Conservation (phyloP, 1,139 yeast species). For the Chernovozyma aurita region DNA sequence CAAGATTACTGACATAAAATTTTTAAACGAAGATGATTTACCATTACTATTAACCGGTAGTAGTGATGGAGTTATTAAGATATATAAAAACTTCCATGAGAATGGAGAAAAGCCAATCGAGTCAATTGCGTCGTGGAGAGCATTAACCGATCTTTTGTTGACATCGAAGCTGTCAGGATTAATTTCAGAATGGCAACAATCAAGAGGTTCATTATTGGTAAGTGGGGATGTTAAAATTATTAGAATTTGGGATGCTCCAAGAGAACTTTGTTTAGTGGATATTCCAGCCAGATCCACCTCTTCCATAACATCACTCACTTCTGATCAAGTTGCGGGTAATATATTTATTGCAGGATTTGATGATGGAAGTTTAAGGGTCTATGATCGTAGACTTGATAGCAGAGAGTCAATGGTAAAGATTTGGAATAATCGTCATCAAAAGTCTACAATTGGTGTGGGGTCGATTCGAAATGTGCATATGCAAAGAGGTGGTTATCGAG, state of each 20-base stretch:
- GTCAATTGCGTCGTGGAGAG: conserved; percentile 83
- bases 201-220: conserved; percentile 83
- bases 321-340: conserved; percentile 96
- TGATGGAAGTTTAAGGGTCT: conserved; percentile 87
- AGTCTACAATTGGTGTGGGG: conserved; percentile 28
- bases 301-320: conserved; percentile 83
- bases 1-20: conserved; percentile 78
- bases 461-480: conserved; percentile 80
- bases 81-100: conserved; percentile 73
- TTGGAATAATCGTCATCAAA: conserved; percentile 45
- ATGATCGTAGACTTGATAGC: conserved; percentile 82
- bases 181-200: conserved; percentile 95
- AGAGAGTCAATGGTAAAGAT: conserved; percentile 81
- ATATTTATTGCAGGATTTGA: conserved; percentile 88
- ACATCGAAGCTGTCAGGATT: conserved; percentile 83
- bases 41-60: conserved; percentile 86
- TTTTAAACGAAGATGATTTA: conserved; percentile 86
- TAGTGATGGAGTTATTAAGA: conserved; percentile 86
- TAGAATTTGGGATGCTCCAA: conserved; percentile 93
- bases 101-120: conserved; percentile 42
- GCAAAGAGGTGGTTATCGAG: conserved; percentile 97
- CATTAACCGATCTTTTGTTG: conserved; percentile 74
- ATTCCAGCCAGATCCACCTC: conserved; percentile 90
- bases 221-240: conserved; percentile 95
- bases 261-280: conserved; percentile 81